phyloP scores from a whole-genome alignment of 257 asterid genomes.

The Scutellaria barbata region DNA sequence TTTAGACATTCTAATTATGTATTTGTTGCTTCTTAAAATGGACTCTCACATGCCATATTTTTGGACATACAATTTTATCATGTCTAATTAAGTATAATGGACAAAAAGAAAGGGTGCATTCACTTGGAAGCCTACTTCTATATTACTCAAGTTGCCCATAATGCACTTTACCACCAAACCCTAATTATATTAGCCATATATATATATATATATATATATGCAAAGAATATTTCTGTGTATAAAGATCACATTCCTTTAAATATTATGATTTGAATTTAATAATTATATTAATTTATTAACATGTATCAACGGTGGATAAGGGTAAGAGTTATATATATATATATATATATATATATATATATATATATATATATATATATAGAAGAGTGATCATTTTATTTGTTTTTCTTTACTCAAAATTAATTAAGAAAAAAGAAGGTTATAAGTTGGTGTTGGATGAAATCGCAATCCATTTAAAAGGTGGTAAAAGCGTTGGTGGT shows the following conservation, averaged over 20 bases:
- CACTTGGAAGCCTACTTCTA: conserved; percentile 11
- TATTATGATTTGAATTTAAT: too few species aligned
- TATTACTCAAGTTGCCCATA: neutral
- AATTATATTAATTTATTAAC: too few species aligned
- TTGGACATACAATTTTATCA: neutral
- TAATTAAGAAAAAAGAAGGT: too few species aligned
- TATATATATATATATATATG: too few species aligned
- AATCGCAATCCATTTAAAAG: conserved; percentile 23
- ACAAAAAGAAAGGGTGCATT: conserved; percentile 11
- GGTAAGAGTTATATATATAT: too few species aligned
- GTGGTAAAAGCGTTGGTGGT: conserved; percentile 34
- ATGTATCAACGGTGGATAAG: too few species aligned
- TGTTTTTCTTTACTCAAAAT: neutral
- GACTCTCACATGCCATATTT: conserved; percentile 5
- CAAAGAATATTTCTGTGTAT: too few species aligned
- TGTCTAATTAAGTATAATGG: conserved; percentile 17
- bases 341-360: too few species aligned
- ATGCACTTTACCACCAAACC: conserved; percentile 3
- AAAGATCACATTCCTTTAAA: too few species aligned
- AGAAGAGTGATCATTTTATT: neutral
- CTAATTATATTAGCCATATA: neutral
- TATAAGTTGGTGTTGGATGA: too few species aligned
- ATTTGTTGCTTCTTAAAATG: conserved; percentile 24
- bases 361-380: too few species aligned
- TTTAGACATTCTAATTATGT: neutral